A percentile compares a stretch with the other conserved stretches of the same genome.
phyloP scores from a whole-genome alignment of 2,329 filamentous ascomycete species.

The Zymoseptoria passerinii region DNA sequence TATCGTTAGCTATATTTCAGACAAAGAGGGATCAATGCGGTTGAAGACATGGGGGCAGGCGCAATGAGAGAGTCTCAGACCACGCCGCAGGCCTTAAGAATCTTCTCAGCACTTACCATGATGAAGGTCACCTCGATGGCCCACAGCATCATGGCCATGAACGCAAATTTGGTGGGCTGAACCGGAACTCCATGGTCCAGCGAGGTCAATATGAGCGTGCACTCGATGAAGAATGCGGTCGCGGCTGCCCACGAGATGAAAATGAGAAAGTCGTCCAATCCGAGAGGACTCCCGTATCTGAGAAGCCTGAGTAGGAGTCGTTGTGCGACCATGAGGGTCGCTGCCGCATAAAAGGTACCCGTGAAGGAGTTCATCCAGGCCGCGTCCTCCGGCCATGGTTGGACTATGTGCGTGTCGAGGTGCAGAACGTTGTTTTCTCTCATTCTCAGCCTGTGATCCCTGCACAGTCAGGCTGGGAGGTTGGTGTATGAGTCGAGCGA shows the following conservation, averaged over 20 bases:
- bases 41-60: too few relatives aligned
- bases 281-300: slow-evolving; percentile 23
- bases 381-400: neutral
- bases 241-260: slow-evolving; percentile 1
- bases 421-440: neutral
- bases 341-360: slow-evolving; percentile 18
- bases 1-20: too few relatives aligned
- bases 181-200: slow-evolving; percentile 30
- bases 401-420: neutral
- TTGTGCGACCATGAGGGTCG: slow-evolving; percentile 21
- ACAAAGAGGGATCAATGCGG: too few relatives aligned
- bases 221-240: slow-evolving; percentile 17
- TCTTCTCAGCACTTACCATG: neutral
- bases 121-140: slow-evolving; percentile 31
- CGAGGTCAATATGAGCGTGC: slow-evolving; percentile 18
- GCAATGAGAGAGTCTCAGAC: too few relatives aligned
- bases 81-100: too few relatives aligned
- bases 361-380: slow-evolving; percentile 28
- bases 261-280: slow-evolving; percentile 25
- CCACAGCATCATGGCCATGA: slow-evolving; percentile 17
- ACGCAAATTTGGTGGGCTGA: slow-evolving; percentile 26
- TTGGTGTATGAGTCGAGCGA: neutral
- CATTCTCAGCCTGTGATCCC: neutral
- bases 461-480: neutral
- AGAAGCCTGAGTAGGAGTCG: slow-evolving; percentile 26